Evolutionary conservation across 1,139 yeast genomes (phyloP).

Genomic region (Sugiyamaella sp.): DNA sequence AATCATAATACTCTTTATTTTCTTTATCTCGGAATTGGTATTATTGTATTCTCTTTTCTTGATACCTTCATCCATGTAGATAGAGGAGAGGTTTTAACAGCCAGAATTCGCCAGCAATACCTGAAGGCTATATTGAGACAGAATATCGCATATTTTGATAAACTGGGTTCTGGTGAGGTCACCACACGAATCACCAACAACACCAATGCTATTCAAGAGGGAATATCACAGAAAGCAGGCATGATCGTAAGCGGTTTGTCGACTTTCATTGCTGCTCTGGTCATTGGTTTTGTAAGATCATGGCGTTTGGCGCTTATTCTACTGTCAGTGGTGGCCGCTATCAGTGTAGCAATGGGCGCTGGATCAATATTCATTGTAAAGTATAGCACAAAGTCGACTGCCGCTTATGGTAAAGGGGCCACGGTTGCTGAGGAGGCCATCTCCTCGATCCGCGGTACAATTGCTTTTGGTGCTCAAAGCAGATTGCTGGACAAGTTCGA

Average conservation of each 20-base stretch:
- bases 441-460: conserved; percentile 47
- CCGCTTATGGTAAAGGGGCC: conserved; percentile 44
- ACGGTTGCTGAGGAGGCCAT: conserved; percentile 49
- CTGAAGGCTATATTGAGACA: conserved; percentile 46
- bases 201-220: conserved; percentile 48
- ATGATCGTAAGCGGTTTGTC: conserved; percentile 45
- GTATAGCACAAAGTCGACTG: conserved; percentile 38
- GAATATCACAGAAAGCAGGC: conserved; percentile 51
- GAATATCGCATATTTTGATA: conserved; percentile 50
- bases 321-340: conserved; percentile 43
- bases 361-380: conserved; percentile 42
- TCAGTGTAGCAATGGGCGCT: conserved; percentile 36
- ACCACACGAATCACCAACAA: conserved; percentile 50
- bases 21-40: conserved; percentile 46
- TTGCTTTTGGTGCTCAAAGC: conserved; percentile 49
- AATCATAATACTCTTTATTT: conserved; percentile 45
- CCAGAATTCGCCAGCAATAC: conserved; percentile 47
- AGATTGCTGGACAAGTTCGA: conserved; percentile 44
- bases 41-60: conserved; percentile 39
- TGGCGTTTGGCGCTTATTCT: conserved; percentile 47
- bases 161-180: conserved; percentile 50
- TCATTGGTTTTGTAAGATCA: conserved; percentile 46
- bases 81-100: conserved; percentile 48
- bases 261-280: conserved; percentile 47
- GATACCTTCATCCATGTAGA: conserved; percentile 45